Evolutionary conservation across 768 basidiomycete species (phyloP).

Genomic region (Suillus bovinus): DNA sequence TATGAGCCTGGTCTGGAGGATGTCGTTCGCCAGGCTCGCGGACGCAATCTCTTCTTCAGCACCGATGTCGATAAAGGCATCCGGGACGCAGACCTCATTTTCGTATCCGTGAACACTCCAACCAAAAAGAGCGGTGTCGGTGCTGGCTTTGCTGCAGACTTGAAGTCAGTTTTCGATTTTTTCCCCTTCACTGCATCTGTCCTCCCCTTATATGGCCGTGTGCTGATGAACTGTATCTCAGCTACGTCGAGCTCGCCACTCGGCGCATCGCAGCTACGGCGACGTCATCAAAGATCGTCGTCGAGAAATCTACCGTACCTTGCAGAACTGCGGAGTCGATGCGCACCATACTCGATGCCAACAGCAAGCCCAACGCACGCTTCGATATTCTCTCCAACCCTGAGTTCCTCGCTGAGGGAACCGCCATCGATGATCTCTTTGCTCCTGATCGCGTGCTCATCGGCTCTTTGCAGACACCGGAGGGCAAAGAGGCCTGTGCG

Average conservation of each 20-base stretch:
- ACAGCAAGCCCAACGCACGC: conserved; percentile 86
- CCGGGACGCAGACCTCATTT: conserved; percentile 94
- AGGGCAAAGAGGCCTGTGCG: conserved; percentile 80
- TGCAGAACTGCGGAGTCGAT: conserved; percentile 99
- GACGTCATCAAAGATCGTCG: conserved; percentile 92
- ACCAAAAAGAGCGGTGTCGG: conserved; percentile 98
- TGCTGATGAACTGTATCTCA: conserved; percentile 30
- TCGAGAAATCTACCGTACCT: conserved; percentile 99
- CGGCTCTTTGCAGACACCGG: conserved; percentile 88
- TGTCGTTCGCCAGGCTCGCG: conserved; percentile 84
- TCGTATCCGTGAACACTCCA: conserved; percentile 98
- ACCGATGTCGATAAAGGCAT: conserved; percentile 94
- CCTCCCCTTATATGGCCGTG: conserved; percentile 7
- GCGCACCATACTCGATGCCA: conserved; percentile 98
- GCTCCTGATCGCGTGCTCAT: conserved; percentile 94
- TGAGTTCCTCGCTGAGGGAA: conserved; percentile 98
- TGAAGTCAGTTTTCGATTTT: conserved; percentile 68
- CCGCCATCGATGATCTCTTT: conserved; percentile 89
- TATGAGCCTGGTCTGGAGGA: conserved; percentile 96
- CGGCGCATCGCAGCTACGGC: conserved; percentile 94
- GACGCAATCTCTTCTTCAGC: conserved; percentile 96
- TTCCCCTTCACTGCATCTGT: conserved; percentile 9
- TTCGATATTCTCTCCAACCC: conserved; percentile 99
- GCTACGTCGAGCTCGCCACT: conserved; percentile 96
- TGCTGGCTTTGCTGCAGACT: conserved; percentile 96